Evolutionary conservation across 371 early-diverging fungal genomes (phyloP).

Genomic region (Batrachochytrium dendrobatidis): DNA sequence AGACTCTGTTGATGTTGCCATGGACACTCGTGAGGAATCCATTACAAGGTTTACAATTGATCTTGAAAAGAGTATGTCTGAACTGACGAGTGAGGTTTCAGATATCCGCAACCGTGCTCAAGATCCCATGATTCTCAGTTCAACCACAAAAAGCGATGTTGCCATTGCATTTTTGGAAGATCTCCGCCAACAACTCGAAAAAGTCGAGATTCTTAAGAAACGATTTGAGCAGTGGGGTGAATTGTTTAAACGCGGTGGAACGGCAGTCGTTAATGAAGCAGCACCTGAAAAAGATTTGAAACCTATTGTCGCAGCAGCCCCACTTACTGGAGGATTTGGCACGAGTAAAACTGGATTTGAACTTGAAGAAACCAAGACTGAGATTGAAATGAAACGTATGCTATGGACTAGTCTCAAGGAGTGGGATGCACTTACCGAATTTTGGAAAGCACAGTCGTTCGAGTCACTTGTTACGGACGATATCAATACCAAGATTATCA

Average conservation of each 20-base stretch:
- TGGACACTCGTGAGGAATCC: constrained; percentile 48
- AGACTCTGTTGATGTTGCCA: constrained; percentile 45
- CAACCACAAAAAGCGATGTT: constrained; percentile 27
- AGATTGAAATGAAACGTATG: constrained; percentile 44
- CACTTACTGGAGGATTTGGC: background rate
- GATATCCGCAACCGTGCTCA: constrained; percentile 48
- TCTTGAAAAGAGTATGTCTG: constrained; percentile 37
- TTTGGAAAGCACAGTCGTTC: constrained; percentile 39
- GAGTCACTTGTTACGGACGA: constrained; percentile 49
- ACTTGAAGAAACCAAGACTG: constrained; percentile 41
- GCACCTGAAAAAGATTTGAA: background rate
- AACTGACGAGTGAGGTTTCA: constrained; percentile 43
- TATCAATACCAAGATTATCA: constrained; percentile 39
- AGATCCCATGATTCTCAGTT: constrained; percentile 50
- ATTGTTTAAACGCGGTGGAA: constrained; percentile 43
- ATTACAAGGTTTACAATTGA: constrained; percentile 42
- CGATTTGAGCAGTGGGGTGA: constrained; percentile 44
- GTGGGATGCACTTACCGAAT: constrained; percentile 43
- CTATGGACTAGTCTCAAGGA: constrained; percentile 46
- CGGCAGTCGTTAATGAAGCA: constrained; percentile 6
- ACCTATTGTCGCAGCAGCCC: background rate
- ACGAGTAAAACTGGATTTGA: constrained; percentile 20
- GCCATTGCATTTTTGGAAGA: constrained; percentile 39
- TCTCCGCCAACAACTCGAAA: constrained; percentile 26
- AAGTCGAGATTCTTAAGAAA: constrained; percentile 34